Base-by-base conservation (phyloP, 2,329 filamentous ascomycete species). In the Trichoderma afroharzianum region DNA sequence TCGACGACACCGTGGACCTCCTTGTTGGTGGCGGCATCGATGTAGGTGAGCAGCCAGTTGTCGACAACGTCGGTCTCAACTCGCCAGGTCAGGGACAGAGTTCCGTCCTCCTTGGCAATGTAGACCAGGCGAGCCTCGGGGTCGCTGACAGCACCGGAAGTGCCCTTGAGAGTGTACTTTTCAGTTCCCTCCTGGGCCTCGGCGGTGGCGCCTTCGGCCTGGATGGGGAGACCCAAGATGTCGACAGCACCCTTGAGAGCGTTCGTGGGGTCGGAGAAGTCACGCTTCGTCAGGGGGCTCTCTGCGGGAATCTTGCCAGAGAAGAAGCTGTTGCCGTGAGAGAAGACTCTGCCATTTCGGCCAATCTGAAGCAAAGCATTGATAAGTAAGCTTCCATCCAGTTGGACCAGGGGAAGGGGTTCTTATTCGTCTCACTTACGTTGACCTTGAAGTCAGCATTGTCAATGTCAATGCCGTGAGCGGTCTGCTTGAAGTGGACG, bases 371-470 rank as follows among this genome's bases (percentile, higher is more conserved):
- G 12, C 6, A 59, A 32, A 5, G 28, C 9, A 12, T 55, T 21
- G 47, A 43, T 21, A 15, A 53, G 63, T 72, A 58, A 72, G 55
- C n/a, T 12, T 21, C 4, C 28, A 8, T n/a, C 12, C 9, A 21
- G 3, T 32, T 24, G 18, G 3, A 6, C 1, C 0, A 43, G 9
- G 2, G 7, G 11, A 1, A 4, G 12, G 0, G 14, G 7, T 21
- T 53, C 28, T 59, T 21, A 3, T 59, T 33, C 5, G 24, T 9
- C 15, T 26, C 6, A 81, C 86, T 80, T 74, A 89, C 86, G 73
- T 90, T 90, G 62, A 90, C 86, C 66, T 89, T 88, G 75, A 89
- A 88, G 76, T 88, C 86, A 1, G 85, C 86, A 74, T 90, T 90
- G 74, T 89, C 88, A 72, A 90, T 85, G 72, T 90, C 88, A 28